Percentiles rank a stretch among this genome's conserved stretches.
Evolutionary conservation across 805 yeast genomes (phyloP).

Genomic region (Dipodascus geniculatus): DNA sequence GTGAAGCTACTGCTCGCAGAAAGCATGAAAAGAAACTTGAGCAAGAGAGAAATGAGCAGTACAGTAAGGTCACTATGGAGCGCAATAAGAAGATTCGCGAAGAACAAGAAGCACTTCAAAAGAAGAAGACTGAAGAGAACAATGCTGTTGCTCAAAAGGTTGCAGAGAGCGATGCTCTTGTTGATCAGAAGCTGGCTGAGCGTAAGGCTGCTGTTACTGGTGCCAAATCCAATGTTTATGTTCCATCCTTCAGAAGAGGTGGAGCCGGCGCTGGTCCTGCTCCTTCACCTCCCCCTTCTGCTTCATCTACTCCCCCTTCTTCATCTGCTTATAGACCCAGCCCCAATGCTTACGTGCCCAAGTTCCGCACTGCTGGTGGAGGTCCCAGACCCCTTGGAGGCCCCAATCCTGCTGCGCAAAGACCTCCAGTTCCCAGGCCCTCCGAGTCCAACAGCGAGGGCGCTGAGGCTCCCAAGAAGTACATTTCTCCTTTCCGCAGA

Average conservation of each 20-base stretch:
- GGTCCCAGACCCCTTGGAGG: background rate
- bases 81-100: conserved; percentile 30
- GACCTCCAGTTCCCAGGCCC: background rate
- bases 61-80: conserved; percentile 14
- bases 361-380: background rate
- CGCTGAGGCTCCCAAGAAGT: background rate
- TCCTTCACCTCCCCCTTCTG: background rate
- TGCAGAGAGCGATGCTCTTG: background rate
- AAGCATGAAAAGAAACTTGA: conserved; percentile 28
- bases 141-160: background rate
- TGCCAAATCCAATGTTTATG: background rate
- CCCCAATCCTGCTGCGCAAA: background rate
- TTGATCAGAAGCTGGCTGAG: conserved; percentile 2
- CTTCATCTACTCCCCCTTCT: background rate
- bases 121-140: conserved; percentile 21
- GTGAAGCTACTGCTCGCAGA: conserved; percentile 37
- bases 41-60: conserved; percentile 28
- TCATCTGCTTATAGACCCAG: background rate
- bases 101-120: conserved; percentile 30
- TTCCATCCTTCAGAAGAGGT: background rate
- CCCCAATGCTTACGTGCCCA: background rate
- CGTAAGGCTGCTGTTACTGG: background rate
- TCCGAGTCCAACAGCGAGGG: background rate
- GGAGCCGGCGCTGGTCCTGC: background rate
- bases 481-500: background rate